Base-by-base conservation (phyloP, 495 filamentous ascomycete species). In the Trichoderma asperelloides region DNA sequence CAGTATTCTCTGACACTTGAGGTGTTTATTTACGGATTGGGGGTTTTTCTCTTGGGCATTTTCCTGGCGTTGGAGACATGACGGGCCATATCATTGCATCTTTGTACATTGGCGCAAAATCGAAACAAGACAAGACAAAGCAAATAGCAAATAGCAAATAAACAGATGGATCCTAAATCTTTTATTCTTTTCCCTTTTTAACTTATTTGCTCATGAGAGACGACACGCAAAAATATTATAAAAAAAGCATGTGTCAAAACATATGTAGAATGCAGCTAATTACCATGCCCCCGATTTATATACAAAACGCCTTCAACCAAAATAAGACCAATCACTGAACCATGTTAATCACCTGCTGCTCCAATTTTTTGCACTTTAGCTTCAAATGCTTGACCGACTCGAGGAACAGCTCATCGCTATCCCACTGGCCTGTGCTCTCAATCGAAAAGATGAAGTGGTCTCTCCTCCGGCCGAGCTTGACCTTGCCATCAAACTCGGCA, bases 371-470 rank as follows among this genome's bases (percentile, higher is more conserved):
- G 47, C 77, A 78, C 77, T 97, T 97, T 68, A 84, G 81, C 82
- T 90, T 96, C 69, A 99, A 78, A 64, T 92, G 82, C 76, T 87
- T 88, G 27, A 98, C 87, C 8, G 90, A 85, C 77, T 97, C 92
- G 55, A 98, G 74, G 83, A 98, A 97, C 65, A 98, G 81, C 74
- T 89, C 85, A 71, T 97, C 93, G 73, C 92, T 95, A 30, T 91
- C 86, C 75, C 90, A 94, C 78, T 98, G 95, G 12, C 96, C 96
- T 12, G 91, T 89, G 79, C 93, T 97, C 83, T 99, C 96, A 8
- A 99, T 81, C 66, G 85, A 87, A 83, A 92, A 99, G 77, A 99
- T 97, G 74, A 99, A 99, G 78, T 99, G 96, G 78, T 99, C 96
- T 68, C 90, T 80, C 49, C 91, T 78, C 37, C 96, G 84, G 55